Base-by-base conservation (phyloP, 2,329 filamentous ascomycete species). In the Drechslerella dactyloides region DNA sequence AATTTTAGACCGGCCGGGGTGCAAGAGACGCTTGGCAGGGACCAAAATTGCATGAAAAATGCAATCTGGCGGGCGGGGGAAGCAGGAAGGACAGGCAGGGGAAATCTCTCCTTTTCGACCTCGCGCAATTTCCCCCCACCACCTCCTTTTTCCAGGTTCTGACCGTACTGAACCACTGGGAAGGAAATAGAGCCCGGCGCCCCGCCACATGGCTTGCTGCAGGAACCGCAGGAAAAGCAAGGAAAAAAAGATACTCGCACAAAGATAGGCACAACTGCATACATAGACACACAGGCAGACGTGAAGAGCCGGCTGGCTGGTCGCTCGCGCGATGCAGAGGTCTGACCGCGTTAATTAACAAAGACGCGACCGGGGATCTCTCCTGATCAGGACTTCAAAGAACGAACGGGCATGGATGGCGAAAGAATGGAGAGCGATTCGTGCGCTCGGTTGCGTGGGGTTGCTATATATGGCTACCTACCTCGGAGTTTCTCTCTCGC, bases 1-100 rank as follows among this genome's bases (percentile, higher is more conserved):
- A 64, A 70, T 63, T 70, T 59, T 70, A 70, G 66, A 61, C 46
- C 48, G 54, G 53, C 58, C 19, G 56, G 27, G 42, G 27, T 24
- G 6, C 10, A 7, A 33, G 35, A 27, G 17, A 19, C 13, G 23
- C 65, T 69, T 69, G 65, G 65, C 58, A 64, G 59, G 66, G 37
- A 55, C 48, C 52, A 23, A 21, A 19, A 19, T 48, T 23, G 8
- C 27, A 33, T 33, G 17, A 10, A 15, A n/a, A n/a, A 44, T 44
- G 40, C 33, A 37, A 37, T 37, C n/a, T 44, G 40, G 40, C 40
- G 7, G 33, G 33, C 7, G 13, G 6, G 33, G 33, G 7, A 37
- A 13, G 40, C 4, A 33, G 8, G 27, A 33, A 8, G 3, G 27
- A 4, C 4, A 4, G 27, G 4, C 27, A 33, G 44, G 44, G 44